Evolutionary conservation across 768 basidiomycete genomes (phyloP).

Genomic region (Tricholoma matsutake): DNA sequence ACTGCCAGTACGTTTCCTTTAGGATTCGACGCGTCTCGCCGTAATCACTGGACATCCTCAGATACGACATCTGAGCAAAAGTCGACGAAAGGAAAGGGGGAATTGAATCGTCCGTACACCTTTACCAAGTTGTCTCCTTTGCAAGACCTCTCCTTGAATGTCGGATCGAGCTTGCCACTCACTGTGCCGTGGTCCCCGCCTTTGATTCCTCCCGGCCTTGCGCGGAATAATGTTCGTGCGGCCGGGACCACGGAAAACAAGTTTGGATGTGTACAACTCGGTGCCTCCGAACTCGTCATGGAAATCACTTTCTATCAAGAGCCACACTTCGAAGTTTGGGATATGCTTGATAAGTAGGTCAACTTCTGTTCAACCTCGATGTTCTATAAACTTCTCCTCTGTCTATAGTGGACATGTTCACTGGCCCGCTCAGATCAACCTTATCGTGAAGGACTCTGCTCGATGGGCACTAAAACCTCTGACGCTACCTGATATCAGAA

Average conservation of each 20-base stretch:
- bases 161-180: background rate
- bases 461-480: slow-evolving; percentile 28
- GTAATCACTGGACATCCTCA: background rate
- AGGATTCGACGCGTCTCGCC: too few species aligned
- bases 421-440: slow-evolving; percentile 28
- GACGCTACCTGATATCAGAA: slow-evolving; percentile 29
- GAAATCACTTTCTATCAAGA: slow-evolving; percentile 27
- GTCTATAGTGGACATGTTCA: slow-evolving; percentile 20
- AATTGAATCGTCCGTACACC: background rate
- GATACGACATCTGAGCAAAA: background rate
- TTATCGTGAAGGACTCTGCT: slow-evolving; percentile 28
- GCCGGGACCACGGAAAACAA: slow-evolving; percentile 15
- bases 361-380: background rate
- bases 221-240: background rate
- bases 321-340: slow-evolving; percentile 35
- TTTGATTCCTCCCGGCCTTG: background rate
- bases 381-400: too few species aligned
- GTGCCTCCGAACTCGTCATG: slow-evolving; percentile 25
- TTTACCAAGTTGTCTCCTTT: background rate
- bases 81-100: background rate
- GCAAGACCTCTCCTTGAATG: background rate
- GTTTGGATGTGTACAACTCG: slow-evolving; percentile 23
- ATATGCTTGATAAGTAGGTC: slow-evolving; percentile 31
- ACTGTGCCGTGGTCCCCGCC: background rate
- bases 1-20: background rate